Evolutionary conservation across 768 basidiomycete genomes (phyloP), one percentile per base, ranked within the genome.

Genomic region (Hypsizygus marmoreus): DNA sequence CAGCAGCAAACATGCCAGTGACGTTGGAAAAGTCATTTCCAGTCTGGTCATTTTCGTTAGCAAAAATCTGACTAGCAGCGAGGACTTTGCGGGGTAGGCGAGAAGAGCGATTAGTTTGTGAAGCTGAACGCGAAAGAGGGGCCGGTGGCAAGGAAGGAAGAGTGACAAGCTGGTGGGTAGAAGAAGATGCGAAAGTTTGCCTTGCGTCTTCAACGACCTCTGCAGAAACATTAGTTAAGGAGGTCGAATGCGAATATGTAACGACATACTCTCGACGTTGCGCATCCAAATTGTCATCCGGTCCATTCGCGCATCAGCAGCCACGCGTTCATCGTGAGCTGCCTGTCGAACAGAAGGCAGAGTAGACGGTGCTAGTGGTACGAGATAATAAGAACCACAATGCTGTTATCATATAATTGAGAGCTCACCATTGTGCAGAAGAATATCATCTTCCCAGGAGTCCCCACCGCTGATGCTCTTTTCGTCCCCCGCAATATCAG

Each of bases 131-230:
- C 3, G 82, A 74, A 14, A 79, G 60, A 4, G 84, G 82, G 0
- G 76, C 71, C 12, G 84, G 66, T 1, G 88, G 86, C 20, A 88
- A 76, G 11, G 86, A 75, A 8, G 84, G 82, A 33, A 84, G 74
- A 22, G 73, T 65, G 29, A 72, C 63, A 37, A 70, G 54, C 61
- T 70, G 62, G 17, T 67, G 69, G 0, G 70, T 71, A 2, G 76
- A 70, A 5, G 75, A 72, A 7, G 79, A 76, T 20, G 80, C 84
- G 57, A 92, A 91, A 45, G 78, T 85, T 59, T 86, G 81, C 31
- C 84, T 75, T 11, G 89, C 82, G 56, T 91, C 91, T 58, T 90
- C 85, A 6, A 91, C 86, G 12, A 91, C 88, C 69, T 80, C 89
- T 91, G 63, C 39, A 52, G 11, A 49, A 35, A 53, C 31, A 14